Evolutionary conservation across 805 yeast genomes (phyloP), one percentile per base, ranked within the genome.

Genomic region (Nakazawaea ambrosiae): DNA sequence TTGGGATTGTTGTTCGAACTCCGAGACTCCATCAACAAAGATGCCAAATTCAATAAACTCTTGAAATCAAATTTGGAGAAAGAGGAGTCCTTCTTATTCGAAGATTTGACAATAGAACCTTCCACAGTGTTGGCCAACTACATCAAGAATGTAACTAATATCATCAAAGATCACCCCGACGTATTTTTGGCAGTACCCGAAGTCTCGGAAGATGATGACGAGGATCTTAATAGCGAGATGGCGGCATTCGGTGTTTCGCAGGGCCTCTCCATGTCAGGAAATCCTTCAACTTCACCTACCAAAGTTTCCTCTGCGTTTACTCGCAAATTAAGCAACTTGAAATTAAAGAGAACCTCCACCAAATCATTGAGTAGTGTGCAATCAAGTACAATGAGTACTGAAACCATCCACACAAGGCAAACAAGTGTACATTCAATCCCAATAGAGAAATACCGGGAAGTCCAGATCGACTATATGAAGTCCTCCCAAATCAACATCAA

Each of bases 341-440:
- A 14, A 17, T 37, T 37, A 20, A 27, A 15, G 14, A 31, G 40
- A 23, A 20, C 40, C 8, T 37, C 40, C 8, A 26, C 36, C 8
- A 37, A 37, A 20, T 37, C 40, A 6, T 4, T 17, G 5, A 8
- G 18, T 15, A 32, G 36, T 32, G 12, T 27, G 5, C 35, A 31
- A 20, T 25, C 31, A 4, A 36, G 32, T 26, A 9, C 27, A 2
- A 4, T 32, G 20, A 37, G 40, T 32, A 7, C 5, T 27, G 40
- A 32, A 10, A 32, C 36, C 3, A 11, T 27, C 15, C 36, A 15
- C 12, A 37, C 40, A 5, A 37, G 40, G 27, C 11, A 26, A 15
- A 12, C n/a, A 27, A 27, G 16, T n/a, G 16, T 15, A 8, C 7
- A 27, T 6, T 9, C 20, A 15, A 14, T 10, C 18, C 18, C 20